These are phyloP conservation scores for Penicillium rolfsii DNA, from an alignment of 2,329 filamentous ascomycete species.

Conservation along the genomic window DNA sequence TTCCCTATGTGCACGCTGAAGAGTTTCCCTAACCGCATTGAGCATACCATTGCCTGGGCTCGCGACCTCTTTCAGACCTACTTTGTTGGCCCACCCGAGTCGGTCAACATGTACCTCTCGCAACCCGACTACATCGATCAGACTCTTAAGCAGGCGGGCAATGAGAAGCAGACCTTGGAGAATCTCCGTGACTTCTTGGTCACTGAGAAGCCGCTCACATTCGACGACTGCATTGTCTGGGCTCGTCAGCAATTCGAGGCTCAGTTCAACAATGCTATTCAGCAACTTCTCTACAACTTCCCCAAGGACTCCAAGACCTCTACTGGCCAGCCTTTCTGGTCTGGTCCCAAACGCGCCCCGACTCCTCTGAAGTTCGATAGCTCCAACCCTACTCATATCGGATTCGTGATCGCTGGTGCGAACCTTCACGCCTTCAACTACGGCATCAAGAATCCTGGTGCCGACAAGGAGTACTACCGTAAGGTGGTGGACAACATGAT, in stretches of 20 bases:
- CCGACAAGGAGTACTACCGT: constrained; percentile 71
- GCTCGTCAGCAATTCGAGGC: constrained; percentile 91
- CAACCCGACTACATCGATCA: constrained; percentile 88
- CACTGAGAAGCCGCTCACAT: constrained; percentile 85
- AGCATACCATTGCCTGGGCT: constrained; percentile 98
- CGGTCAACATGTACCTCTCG: constrained; percentile 89
- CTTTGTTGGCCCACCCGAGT: constrained; percentile 91
- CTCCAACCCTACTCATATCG: constrained; percentile 81
- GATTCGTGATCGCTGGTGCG: constrained; percentile 83
- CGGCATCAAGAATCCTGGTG: constrained; percentile 82
- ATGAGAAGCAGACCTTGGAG: constrained; percentile 91
- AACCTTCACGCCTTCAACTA: constrained; percentile 98
- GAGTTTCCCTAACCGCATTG: constrained; percentile 97
- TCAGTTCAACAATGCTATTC: constrained; percentile 95
- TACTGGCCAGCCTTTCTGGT: constrained; percentile 92
- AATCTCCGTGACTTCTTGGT: constrained; percentile 88
- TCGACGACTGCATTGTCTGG: constrained; percentile 97
- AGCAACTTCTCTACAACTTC: constrained; percentile 95
- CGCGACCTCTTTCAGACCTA: constrained; percentile 93
- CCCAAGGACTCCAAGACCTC: constrained; percentile 91
- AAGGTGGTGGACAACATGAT: constrained; percentile 90
- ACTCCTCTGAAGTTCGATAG: constrained; percentile 87
- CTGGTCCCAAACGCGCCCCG: constrained; percentile 94
- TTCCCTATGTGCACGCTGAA: constrained; percentile 98
- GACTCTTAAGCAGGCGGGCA: constrained; percentile 88